Conservation (phyloP, 2,329 filamentous ascomycete genomes). For the Monosporascus sp. region DNA sequence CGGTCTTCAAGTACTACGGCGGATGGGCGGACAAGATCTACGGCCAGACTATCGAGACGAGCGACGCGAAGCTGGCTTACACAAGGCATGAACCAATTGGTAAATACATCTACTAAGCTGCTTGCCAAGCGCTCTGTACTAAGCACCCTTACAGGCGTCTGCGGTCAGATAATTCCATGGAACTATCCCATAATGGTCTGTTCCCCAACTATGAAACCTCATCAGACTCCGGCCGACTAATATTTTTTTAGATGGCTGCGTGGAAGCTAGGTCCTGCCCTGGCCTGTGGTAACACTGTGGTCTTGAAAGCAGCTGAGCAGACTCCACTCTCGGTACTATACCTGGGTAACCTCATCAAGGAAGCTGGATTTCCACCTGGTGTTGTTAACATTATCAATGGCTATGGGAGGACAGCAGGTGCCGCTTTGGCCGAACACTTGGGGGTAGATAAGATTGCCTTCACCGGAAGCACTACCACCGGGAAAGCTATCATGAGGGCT, state of each 20-base stretch:
- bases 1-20: slow-evolving; percentile 64
- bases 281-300: slow-evolving; percentile 57
- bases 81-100: slow-evolving; percentile 64
- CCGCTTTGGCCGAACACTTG: slow-evolving; percentile 61
- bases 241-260: slow-evolving; percentile 49
- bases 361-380: slow-evolving; percentile 73
- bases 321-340: slow-evolving; percentile 61
- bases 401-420: slow-evolving; percentile 60
- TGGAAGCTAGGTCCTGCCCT: slow-evolving; percentile 77
- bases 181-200: slow-evolving; percentile 35
- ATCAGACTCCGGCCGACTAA: not conserved
- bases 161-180: slow-evolving; percentile 65
- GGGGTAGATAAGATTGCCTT: slow-evolving; percentile 74
- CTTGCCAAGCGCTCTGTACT: not conserved
- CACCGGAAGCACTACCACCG: slow-evolving; percentile 69
- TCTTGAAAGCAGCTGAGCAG: slow-evolving; percentile 63
- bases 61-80: slow-evolving; percentile 64
- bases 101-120: not conserved
- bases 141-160: slow-evolving; percentile 50
- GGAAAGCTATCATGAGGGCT: slow-evolving; percentile 69
- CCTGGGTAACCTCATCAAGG: slow-evolving; percentile 60
- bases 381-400: slow-evolving; percentile 75
- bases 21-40: slow-evolving; percentile 76
- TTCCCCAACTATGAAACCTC: not conserved
- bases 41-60: slow-evolving; percentile 69